phyloP scores from a whole-genome alignment of 805 yeast genomes.

The Metschnikowia corniflorae region DNA sequence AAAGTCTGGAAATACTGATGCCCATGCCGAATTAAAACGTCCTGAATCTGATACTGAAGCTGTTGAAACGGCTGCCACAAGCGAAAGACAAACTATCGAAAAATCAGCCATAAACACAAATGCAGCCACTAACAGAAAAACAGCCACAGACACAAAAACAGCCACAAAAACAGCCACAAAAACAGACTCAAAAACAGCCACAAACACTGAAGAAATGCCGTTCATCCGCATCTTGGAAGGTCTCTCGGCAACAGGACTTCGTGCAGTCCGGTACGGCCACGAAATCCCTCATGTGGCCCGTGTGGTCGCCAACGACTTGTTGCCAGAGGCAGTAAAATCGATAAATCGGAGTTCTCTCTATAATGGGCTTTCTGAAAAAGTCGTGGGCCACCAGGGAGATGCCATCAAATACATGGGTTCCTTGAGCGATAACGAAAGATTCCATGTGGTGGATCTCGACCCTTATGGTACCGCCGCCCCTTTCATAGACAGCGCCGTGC shows the following conservation, averaged over 20 bases:
- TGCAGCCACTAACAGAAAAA: no score
- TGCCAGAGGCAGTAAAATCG: slow-evolving; percentile 79
- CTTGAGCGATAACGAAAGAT: slow-evolving; percentile 44
- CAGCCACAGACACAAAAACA: no score
- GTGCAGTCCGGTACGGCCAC: slow-evolving; percentile 90
- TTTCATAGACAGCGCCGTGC: slow-evolving; percentile 88
- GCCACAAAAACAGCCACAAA: no score
- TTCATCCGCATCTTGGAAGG: slow-evolving; percentile 75
- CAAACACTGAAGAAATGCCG: slow-evolving; percentile 1
- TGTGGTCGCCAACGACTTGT: slow-evolving; percentile 86
- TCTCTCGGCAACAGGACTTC: slow-evolving; percentile 87
- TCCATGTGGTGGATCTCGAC: slow-evolving; percentile 89
- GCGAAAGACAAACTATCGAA: no score
- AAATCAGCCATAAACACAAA: no score
- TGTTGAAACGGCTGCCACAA: no score
- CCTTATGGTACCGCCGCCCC: slow-evolving; percentile 99
- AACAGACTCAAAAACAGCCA: background rate
- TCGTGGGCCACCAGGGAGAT: slow-evolving; percentile 74
- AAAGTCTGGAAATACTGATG: no score
- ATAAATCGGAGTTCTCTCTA: slow-evolving; percentile 68
- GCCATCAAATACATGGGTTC: slow-evolving; percentile 77
- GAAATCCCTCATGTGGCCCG: slow-evolving; percentile 76
- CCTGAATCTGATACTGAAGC: no score
- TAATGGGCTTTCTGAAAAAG: slow-evolving; percentile 57
- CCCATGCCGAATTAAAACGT: no score